These are phyloP conservation scores for Eucalyptus globulus DNA, from an alignment of 345 rosid genomes.

Conservation along the genomic window DNA sequence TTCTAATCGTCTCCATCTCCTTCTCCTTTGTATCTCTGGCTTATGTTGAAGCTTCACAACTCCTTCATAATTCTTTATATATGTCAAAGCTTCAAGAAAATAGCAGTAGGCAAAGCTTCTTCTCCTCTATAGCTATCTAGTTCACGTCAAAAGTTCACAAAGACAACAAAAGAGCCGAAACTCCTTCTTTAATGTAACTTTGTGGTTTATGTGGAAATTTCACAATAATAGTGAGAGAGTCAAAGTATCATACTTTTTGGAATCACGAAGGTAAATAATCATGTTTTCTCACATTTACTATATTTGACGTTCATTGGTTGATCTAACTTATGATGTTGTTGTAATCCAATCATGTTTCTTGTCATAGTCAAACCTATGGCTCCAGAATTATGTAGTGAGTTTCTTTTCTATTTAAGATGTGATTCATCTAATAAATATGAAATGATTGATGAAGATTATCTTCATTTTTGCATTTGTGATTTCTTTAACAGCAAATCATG, in stretches of 20 bases:
- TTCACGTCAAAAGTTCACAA: not conserved
- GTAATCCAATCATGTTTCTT: not conserved
- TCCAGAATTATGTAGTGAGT: not conserved
- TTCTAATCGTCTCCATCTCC: not conserved
- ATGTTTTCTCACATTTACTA: not conserved
- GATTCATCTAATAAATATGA: not conserved
- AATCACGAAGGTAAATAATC: fast-evolving
- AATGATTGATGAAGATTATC: not conserved
- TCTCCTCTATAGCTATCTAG: not conserved
- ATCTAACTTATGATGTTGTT: not conserved
- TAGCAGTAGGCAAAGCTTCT: fast-evolving
- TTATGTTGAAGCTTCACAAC: not conserved
- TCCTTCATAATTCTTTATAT: not conserved
- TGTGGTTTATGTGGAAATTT: not conserved
- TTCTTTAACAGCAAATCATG: not conserved
- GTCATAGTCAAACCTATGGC: not conserved
- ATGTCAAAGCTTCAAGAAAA: not conserved
- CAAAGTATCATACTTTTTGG: not conserved
- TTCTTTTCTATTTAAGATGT: not conserved
- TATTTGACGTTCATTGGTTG: fast-evolving
- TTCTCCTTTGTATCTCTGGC: not conserved
- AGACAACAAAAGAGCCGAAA: not conserved
- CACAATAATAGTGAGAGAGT: not conserved
- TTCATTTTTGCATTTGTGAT: not conserved
- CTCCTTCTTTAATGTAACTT: not conserved